Evolutionary conservation across 2,329 filamentous ascomycete species (phyloP), one percentile per base, ranked within the genome.

Genomic region (Thermothelomyces thermophilus): DNA sequence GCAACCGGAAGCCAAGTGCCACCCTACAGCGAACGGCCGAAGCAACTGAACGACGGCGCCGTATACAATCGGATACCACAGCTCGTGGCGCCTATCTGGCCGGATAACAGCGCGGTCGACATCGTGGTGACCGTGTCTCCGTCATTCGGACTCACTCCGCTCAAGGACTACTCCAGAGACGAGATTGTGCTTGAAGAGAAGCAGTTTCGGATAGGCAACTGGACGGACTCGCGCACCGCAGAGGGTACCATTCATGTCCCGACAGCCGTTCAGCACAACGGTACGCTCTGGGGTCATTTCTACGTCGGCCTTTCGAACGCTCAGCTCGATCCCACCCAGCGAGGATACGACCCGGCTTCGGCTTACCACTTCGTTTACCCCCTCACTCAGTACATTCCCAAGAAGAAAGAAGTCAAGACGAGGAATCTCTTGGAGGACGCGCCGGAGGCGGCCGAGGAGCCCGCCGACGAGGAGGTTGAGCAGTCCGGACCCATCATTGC

Each of bases 201-300:
- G 67, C 76, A 77, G 55, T 97, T 95, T 68, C 80, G 78, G 44
- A 74, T 91, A 49, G 86, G 86, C 53, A 84, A 94, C 68, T 89
- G 76, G 64, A 84, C 82, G 51, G 90, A 97, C 62, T 84, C 78
- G 63, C 81, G 93, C 50, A 76, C 84, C 48, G 77, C 90, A 51
- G 83, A 91, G 58, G 87, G 86, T 6, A 83, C 75, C 33, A 89
- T 98, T 64, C 70, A 75, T 3, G 82, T 97, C 3, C 91, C 93
- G 2, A 74, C 75, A 54, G 75, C 80, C 36, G 90, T 95, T 0
- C 90, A 96, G 73, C 78, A 90, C 58, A 97, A 97, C 65, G 90
- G 88, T 30, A 96, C 91, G 1, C 77, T 98, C 9, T 96, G 88
- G 83, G 91, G 87, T 2, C 93, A 98, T 67, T 94, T 97, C 68